Percentiles rank a stretch among this genome's conserved stretches.
Conservation (phyloP, 2,329 filamentous ascomycete species). For the Fusarium palustre region DNA sequence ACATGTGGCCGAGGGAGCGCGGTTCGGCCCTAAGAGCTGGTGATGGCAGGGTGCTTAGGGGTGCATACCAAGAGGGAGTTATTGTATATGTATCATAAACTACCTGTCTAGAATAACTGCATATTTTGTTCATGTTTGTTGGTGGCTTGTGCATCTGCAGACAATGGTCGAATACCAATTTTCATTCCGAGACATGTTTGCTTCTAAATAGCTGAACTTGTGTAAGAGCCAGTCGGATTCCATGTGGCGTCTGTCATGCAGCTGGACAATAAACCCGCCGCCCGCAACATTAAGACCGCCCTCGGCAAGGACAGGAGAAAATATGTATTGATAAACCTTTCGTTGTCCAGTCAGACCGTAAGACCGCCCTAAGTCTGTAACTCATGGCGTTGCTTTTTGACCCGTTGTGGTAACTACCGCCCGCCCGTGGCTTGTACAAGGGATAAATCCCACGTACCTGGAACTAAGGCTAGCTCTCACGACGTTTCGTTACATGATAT, state of each 20-base stretch:
- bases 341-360: background rate
- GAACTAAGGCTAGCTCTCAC: slow-evolving; percentile 3
- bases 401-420: background rate
- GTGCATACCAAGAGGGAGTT: slow-evolving; percentile 1
- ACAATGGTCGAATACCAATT: background rate
- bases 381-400: slow-evolving; percentile 1
- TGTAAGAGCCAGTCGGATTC: background rate
- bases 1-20: slow-evolving; percentile 64
- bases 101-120: background rate
- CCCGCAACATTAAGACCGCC: slow-evolving; percentile 4
- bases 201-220: background rate
- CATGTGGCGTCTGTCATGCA: slow-evolving; percentile 13
- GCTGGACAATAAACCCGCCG: slow-evolving; percentile 18
- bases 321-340: background rate
- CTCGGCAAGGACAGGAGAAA: background rate
- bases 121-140: slow-evolving; percentile 2
- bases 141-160: slow-evolving; percentile 13
- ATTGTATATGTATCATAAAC: slow-evolving; percentile 1
- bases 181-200: slow-evolving; percentile 9
- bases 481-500: background rate
- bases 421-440: slow-evolving; percentile 12
- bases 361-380: background rate
- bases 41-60: slow-evolving; percentile 38
- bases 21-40: slow-evolving; percentile 71
- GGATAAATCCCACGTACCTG: slow-evolving; percentile 19